Evolutionary conservation across 2,329 filamentous ascomycete genomes (phyloP).

Genomic region (Fusarium sp.): DNA sequence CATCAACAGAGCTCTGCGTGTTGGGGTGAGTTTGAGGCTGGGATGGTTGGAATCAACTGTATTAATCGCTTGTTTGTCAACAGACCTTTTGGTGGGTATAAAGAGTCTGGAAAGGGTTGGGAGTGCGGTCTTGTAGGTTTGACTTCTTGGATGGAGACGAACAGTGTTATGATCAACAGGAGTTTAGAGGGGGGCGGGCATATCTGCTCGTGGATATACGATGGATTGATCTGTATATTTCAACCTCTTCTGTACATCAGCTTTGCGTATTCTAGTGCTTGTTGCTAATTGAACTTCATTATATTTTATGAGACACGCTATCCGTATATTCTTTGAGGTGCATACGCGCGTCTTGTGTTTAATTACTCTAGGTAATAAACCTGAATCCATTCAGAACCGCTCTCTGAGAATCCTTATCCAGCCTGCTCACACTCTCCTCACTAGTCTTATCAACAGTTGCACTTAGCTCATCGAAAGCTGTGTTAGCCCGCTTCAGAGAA

Average conservation of each 20-base stretch:
- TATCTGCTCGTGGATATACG: no score
- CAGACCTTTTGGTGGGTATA: background rate
- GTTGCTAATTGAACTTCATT: background rate
- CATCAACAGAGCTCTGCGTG: background rate
- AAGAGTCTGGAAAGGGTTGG: background rate
- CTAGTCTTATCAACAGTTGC: background rate
- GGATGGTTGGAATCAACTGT: background rate
- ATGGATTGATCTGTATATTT: fast-evolving
- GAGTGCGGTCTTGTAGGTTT: background rate
- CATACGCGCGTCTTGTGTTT: fast-evolving
- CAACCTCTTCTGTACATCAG: fast-evolving
- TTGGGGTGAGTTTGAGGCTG: background rate
- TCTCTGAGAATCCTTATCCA: background rate
- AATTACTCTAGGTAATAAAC: background rate
- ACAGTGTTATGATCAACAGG: background rate
- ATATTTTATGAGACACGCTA: fast-evolving
- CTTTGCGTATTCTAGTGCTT: no score
- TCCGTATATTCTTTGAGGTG: fast-evolving
- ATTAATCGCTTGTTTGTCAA: no score
- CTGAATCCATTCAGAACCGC: background rate
- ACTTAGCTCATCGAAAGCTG: background rate
- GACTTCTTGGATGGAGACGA: background rate
- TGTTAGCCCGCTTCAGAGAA: background rate
- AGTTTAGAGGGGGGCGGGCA: fast-evolving
- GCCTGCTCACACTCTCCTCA: background rate